Percentiles rank a stretch among this genome's conserved stretches.
Conservation (phyloP, 2,329 filamentous ascomycete species). For the Trichoderma arundinaceum region DNA sequence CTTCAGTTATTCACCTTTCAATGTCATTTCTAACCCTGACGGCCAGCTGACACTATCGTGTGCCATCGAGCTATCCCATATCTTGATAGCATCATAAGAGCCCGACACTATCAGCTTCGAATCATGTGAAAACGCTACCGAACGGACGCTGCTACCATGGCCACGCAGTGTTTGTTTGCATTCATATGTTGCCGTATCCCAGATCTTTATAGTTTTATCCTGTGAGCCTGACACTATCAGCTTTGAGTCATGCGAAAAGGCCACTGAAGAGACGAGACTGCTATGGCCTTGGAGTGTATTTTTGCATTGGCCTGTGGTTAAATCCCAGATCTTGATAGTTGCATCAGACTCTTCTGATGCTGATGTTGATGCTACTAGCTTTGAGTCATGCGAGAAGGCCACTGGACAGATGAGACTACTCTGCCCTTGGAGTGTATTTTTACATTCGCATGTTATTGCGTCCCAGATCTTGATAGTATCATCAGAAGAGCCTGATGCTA, state of each 20-base stretch:
- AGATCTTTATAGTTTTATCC: neutral
- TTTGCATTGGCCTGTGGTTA: neutral
- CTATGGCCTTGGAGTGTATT: neutral
- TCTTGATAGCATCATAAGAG: neutral
- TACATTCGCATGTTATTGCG: neutral
- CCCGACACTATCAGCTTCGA: neutral
- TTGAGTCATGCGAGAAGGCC: neutral
- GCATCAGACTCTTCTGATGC: no score
- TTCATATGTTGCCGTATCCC: neutral
- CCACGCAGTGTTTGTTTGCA: neutral
- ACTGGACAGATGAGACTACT: rapidly evolving
- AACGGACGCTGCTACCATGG: rapidly evolving
- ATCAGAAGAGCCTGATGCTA: neutral
- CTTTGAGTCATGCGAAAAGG: neutral
- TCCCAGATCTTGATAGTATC: neutral
- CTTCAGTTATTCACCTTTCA: no score
- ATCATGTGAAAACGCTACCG: neutral
- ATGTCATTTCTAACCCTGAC: no score
- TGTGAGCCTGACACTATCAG: neutral
- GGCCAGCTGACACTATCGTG: no score
- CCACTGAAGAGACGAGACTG: rapidly evolving
- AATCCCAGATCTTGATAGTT: neutral
- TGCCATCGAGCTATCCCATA: neutral
- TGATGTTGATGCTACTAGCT: neutral
- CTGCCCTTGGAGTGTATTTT: neutral